Evolutionary conservation across 306 rosid genomes (phyloP).

Genomic region (Trichosanthes cucumerina): DNA sequence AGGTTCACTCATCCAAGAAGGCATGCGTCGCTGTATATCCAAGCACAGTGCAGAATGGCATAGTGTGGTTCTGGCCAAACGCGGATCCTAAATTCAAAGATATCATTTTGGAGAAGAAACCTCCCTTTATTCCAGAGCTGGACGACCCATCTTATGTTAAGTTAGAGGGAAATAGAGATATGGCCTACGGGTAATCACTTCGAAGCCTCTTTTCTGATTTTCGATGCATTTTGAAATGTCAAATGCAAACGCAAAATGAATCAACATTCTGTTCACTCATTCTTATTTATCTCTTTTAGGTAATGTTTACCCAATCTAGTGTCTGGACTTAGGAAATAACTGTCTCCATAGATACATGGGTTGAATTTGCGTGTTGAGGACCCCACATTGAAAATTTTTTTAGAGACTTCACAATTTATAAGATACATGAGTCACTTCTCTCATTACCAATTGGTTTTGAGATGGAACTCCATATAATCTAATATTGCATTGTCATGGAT

Average conservation of each 20-base stretch:
- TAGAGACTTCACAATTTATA: no score
- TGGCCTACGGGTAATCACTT: constrained; percentile 53
- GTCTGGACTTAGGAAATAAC: neutral
- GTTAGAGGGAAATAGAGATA: constrained; percentile 67
- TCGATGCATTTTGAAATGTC: neutral
- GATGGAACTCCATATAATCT: no score
- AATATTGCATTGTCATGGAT: neutral
- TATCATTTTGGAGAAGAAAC: constrained; percentile 41
- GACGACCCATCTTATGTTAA: constrained; percentile 65
- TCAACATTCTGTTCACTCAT: neutral
- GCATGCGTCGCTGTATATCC: constrained; percentile 83
- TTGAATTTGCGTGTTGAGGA: neutral
- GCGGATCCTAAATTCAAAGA: constrained; percentile 70
- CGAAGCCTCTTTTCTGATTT: neutral
- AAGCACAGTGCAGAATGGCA: constrained; percentile 59
- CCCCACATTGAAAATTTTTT: no score
- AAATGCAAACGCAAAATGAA: neutral
- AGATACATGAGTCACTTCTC: no score
- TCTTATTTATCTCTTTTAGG: neutral
- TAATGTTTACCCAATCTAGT: neutral
- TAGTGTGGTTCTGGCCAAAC: constrained; percentile 92
- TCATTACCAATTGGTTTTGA: no score
- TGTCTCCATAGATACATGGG: neutral
- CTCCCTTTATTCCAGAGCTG: constrained; percentile 60
- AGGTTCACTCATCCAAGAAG: constrained; percentile 63